Base-by-base conservation (phyloP, 73 alveolate genomes). In the Symbiodinium pilosum region DNA sequence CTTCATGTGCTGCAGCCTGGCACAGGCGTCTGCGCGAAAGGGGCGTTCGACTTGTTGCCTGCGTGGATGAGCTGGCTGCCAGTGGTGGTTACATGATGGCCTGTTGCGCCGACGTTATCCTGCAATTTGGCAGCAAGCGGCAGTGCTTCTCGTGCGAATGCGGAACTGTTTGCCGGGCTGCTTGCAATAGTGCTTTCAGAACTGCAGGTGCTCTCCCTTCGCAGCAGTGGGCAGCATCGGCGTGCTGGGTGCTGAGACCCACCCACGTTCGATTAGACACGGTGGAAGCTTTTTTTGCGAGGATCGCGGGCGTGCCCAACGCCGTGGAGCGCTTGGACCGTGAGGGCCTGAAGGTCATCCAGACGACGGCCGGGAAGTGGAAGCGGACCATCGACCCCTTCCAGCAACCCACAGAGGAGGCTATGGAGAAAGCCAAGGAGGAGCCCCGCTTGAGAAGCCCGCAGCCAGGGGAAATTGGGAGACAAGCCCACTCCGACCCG, bases 61-160 rank as follows among this genome's bases (percentile, higher is more conserved):
- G 98, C 43, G 98, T 92, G 83, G 98, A 92, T 41, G 98, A 92
- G 86, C 71, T 92, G 87, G 98, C 98, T 7, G 98, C 98, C 98
- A 59, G 88, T n/a, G 98, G 98, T 14, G 98, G 98, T 2, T 92
- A 92, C 89, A 71, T 92, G 98, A 92, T 92, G 98, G 98, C 98
- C 91, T 92, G 98, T 91, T 92, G 98, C 83, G 98, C 73, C 6
- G 91, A 92, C 42, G 30, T 32, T 43, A 71, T 92, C 30, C 59
- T 92, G 83, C 38, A 4, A 30, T n/a, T 54, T 54, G 73, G 64
- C 64, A 47, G 64, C 64, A 16, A n/a, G n/a, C n/a, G n/a, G n/a
- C n/a, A n/a, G n/a, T n/a, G n/a, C n/a, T n/a, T n/a, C n/a, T n/a
- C n/a, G n/a, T n/a, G n/a, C n/a, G n/a, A n/a, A n/a, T n/a, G n/a